Conservation (phyloP, 169 alveolate species). For the Amoebophrya sp. region DNA sequence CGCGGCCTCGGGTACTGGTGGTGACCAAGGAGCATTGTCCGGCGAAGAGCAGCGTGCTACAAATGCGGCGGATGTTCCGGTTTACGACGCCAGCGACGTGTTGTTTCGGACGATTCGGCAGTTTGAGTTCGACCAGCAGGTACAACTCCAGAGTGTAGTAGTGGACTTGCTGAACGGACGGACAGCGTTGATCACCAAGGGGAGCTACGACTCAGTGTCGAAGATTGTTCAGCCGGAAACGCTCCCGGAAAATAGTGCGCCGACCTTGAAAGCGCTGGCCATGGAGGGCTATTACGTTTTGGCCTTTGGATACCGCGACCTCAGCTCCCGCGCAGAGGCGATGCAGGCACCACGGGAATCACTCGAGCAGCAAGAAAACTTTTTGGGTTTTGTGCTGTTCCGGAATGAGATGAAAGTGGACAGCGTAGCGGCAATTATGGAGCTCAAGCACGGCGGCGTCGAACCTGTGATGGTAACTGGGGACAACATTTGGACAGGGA, state of each 20-base stretch:
- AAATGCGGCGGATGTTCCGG: neutral
- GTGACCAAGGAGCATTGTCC: neutral
- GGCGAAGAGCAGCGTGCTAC: neutral
- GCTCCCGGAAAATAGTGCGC: neutral
- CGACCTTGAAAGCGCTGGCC: neutral
- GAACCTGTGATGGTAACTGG: neutral
- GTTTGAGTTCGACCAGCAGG: constrained; percentile 1
- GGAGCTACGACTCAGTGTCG: neutral
- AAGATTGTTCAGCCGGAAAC: neutral
- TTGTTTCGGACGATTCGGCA: neutral
- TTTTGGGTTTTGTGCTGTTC: neutral
- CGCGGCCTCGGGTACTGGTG: neutral
- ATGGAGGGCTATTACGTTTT: constrained; percentile 7
- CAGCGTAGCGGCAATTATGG: neutral
- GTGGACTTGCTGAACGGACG: neutral
- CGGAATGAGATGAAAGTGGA: neutral
- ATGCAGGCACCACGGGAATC: neutral
- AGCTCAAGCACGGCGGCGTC: neutral
- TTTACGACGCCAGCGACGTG: neutral
- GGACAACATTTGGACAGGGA: neutral
- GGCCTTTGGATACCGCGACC: neutral
- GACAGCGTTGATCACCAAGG: neutral
- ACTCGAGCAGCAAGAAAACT: neutral
- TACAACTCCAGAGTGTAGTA: neutral
- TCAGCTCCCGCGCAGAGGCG: neutral